Evolutionary conservation across 2,329 filamentous ascomycete species (phyloP), one percentile per base, ranked within the genome.

Genomic region (Ophiostoma ips): DNA sequence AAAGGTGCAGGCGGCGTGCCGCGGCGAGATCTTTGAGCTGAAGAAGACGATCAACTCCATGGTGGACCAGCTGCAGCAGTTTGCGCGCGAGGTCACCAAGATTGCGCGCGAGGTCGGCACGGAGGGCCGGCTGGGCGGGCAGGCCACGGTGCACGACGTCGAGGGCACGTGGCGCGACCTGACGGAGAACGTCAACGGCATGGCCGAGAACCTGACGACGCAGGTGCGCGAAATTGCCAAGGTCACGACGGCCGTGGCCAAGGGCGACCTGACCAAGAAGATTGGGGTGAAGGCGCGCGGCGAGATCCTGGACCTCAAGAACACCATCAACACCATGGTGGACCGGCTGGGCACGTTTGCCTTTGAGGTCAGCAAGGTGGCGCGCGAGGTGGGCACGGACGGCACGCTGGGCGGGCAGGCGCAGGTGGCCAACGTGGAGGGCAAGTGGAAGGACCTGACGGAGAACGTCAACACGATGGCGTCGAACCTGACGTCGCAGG

Each of bases 21-120:
- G 82, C 70, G 94, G 84, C 66, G 92, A 90, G 73, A 96, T 89
- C 61, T 84, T 81, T 63, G 87, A 86, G 70, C 83, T 98, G 62
- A 98, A 98, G 68, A 89, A 88, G 53, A 96, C 92, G 44, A 98
- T 96, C 72, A 98, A 98, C 68, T 92, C 86, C 64, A 98, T 98
- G 90, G 90, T 98, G 57, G 92, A 95, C 64, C 92, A 95, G 65
- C 73, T 98, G 52, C 87, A 94, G 62, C 89, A 95, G 62, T 96
- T 96, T 63, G 92, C 92, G 10, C 85, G 88, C 62, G 90, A 96
- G 69, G 92, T 98, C 59, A 96, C 90, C 35, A 94, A 92, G 66
- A 85, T 98, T 61, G 90, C 90, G 35, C 84, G 87, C 64, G 90
- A 96, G 67, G 92, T 96, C 72, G 90, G 90, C 53, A 96, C 92